Evolutionary conservation across 1,284 basidiomycete species (phyloP), one percentile per base, ranked within the genome.

Genomic region (Pseudozyma sp.): DNA sequence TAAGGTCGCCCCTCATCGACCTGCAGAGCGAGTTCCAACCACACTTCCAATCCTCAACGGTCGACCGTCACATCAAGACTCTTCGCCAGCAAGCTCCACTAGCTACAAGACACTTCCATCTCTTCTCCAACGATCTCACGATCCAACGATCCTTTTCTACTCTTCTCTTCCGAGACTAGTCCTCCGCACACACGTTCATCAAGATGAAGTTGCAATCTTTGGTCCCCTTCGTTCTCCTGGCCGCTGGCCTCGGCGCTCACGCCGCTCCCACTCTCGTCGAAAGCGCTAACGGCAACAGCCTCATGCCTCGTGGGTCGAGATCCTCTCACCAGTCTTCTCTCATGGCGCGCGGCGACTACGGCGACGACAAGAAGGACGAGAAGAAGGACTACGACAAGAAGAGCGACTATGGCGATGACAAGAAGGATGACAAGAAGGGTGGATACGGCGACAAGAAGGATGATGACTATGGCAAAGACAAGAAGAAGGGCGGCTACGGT

Each of bases 161-260:
- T 12, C 21, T 21, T 11, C 31, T 31, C 39, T 5, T 25, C 11
- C 18, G 19, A 52, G 42, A 4, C 21, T n/a, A 2, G 21, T 50
- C 31, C 31, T 31, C 21, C 13, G 25, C 25, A 31, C 25, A 31
- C 25, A 31, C 25, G 25, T 35, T 50, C 31, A 12, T 19, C 52
- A 57, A 7, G 14, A 72, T 72, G 70, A 72, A 72, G 57, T 36
- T 64, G 34, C 70, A 72, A 31, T 52, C 60, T 14, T 45, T 72
- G 13, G 53, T 68, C 13, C 49, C 70, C 2, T 68, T 72, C 35
- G 57, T 68, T 8, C 47, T 72, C 13, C 39, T 72, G n/a, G 70
- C 70, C 35, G 53, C 54, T 7, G 64, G 64, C 34, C 59, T 68
- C 11, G 48, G 70, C 18, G 70, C 65, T 35, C 60, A 60, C 10